Percentiles rank a stretch among this genome's conserved stretches.
Evolutionary conservation across 176 grass and related monocot species (phyloP).

Genomic region (Ensete ventricosum): DNA sequence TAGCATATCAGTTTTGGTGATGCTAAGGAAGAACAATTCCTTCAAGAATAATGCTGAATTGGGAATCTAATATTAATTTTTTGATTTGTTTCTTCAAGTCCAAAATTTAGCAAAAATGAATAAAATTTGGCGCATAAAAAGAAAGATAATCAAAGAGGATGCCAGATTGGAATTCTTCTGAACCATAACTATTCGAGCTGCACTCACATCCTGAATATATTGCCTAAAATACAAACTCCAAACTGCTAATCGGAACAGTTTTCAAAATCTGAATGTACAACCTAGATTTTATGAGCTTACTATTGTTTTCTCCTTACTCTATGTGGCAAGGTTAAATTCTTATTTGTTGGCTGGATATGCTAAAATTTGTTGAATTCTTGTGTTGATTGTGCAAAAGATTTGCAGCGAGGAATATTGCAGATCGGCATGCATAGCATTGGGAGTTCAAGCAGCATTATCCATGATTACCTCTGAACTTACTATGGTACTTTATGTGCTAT

Average conservation of each 20-base stretch:
- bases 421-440: conserved; percentile 2
- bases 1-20: neutral
- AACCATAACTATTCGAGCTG: neutral
- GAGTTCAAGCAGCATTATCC: neutral
- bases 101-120: neutral
- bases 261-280: neutral
- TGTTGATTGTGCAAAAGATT: conserved; percentile 3
- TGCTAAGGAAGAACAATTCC: neutral
- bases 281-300: neutral
- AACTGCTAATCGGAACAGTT: neutral
- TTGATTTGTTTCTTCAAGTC: too few relatives aligned
- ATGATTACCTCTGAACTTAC: conserved; percentile 6
- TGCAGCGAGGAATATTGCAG: conserved; percentile 14
- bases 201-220: neutral
- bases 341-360: neutral
- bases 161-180: neutral
- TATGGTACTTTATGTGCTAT: conserved; percentile 6
- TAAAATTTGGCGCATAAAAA: neutral
- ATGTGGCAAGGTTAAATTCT: too few relatives aligned
- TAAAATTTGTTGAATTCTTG: neutral
- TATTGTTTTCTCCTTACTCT: neutral
- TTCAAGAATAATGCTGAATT: neutral
- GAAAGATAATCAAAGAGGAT: neutral
- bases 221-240: neutral
- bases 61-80: neutral